Conservation (phyloP, 1,139 yeast species). For the Meyerozyma athensensis region DNA sequence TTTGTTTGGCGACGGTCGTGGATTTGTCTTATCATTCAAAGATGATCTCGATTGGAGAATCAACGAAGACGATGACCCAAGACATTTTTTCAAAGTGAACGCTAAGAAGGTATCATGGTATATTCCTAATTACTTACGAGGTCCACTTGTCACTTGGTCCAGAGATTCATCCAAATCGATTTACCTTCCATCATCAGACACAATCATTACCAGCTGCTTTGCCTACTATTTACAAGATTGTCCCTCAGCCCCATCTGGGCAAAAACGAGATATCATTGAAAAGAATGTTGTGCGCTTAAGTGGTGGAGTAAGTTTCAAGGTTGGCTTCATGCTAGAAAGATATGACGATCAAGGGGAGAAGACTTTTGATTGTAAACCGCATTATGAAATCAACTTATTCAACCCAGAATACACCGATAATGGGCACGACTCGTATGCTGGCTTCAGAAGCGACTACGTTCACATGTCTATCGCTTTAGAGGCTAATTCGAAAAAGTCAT, state of each 20-base stretch:
- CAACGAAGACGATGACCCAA: constrained; percentile 37
- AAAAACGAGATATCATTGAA: constrained; percentile 24
- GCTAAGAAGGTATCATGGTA: constrained; percentile 40
- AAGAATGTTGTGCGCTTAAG: constrained; percentile 53
- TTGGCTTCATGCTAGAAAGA: constrained; percentile 60
- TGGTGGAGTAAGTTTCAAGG: constrained; percentile 56
- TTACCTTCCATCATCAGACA: constrained; percentile 40
- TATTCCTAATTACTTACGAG: constrained; percentile 59
- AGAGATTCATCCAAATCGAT: constrained; percentile 41
- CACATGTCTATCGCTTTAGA: constrained; percentile 72
- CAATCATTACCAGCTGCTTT: constrained; percentile 43
- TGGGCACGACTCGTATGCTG: constrained; percentile 68
- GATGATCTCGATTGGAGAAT: constrained; percentile 38
- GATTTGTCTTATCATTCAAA: constrained; percentile 37
- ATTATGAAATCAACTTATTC: constrained; percentile 58
- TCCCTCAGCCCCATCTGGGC: constrained; percentile 8
- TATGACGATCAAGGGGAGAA: constrained; percentile 30
- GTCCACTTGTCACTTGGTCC: constrained; percentile 60
- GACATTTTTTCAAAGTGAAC: constrained; percentile 31
- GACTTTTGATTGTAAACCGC: constrained; percentile 58
- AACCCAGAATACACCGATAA: constrained; percentile 57
- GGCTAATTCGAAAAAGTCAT: constrained; percentile 41
- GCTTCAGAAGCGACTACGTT: constrained; percentile 73
- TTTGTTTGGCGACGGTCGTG: constrained; percentile 33
- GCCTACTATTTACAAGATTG: constrained; percentile 45